Evolutionary conservation across 2,329 filamentous ascomycete species (phyloP).

Genomic region (Penicillium brasilianum): DNA sequence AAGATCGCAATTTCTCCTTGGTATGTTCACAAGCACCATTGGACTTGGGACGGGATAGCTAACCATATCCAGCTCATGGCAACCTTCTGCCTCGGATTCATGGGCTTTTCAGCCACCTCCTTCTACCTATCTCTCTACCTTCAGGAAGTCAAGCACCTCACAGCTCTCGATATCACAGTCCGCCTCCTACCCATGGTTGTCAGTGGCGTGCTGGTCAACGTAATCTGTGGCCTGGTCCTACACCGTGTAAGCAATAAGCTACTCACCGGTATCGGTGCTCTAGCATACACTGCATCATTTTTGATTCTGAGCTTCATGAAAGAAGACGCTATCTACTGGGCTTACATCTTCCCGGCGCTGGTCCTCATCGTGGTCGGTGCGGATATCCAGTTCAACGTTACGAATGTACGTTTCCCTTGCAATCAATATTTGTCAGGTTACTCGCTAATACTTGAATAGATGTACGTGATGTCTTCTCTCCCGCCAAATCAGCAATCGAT

Average conservation of each 20-base stretch:
- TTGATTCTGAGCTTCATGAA: slow-evolving; percentile 64
- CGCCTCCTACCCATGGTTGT: slow-evolving; percentile 70
- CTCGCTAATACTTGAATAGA: slow-evolving; percentile 46
- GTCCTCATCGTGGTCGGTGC: slow-evolving; percentile 67
- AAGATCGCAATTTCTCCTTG: slow-evolving; percentile 67
- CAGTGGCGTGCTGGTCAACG: slow-evolving; percentile 66
- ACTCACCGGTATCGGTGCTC: slow-evolving; percentile 61
- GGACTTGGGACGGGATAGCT: neutral
- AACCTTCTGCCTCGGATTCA: slow-evolving; percentile 64
- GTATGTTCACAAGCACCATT: slow-evolving; percentile 42
- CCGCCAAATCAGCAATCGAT: slow-evolving; percentile 67
- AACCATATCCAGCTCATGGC: slow-evolving; percentile 54
- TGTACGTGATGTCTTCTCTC: slow-evolving; percentile 72
- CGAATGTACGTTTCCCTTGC: slow-evolving; percentile 60
- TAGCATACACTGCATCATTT: slow-evolving; percentile 50
- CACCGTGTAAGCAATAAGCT: slow-evolving; percentile 69
- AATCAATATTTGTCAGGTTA: neutral
- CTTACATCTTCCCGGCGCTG: slow-evolving; percentile 66
- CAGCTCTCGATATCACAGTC: slow-evolving; percentile 64
- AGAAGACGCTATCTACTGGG: slow-evolving; percentile 65
- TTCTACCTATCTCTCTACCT: slow-evolving; percentile 72
- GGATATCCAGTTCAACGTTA: slow-evolving; percentile 73
- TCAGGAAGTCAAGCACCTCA: slow-evolving; percentile 60
- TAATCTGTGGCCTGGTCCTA: slow-evolving; percentile 65
- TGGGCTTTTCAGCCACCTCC: slow-evolving; percentile 63